A percentile compares a stretch with the other conserved stretches of the same genome.
Evolutionary conservation across 352 stramenopile genomes (phyloP).

Genomic region (Phytophthora rubi): DNA sequence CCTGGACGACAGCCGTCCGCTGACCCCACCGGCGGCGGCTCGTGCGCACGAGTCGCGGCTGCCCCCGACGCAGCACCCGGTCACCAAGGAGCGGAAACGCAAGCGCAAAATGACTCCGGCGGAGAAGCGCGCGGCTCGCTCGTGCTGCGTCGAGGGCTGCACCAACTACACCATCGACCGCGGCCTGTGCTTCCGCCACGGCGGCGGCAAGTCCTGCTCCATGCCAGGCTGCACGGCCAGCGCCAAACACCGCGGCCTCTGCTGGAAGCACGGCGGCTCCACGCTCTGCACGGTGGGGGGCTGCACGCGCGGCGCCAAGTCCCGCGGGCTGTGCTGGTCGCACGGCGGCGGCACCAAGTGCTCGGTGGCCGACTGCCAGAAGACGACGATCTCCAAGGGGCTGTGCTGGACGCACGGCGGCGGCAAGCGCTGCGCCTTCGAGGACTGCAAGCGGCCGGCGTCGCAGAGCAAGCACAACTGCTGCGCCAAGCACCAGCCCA

Average conservation of each 20-base stretch:
- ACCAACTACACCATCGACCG: slow-evolving; percentile 61
- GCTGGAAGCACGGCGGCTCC: slow-evolving; percentile 39
- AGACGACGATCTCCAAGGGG: slow-evolving; percentile 47
- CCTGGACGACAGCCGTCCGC: slow-evolving; percentile 26
- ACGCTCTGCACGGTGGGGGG: slow-evolving; percentile 53
- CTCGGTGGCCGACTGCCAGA: slow-evolving; percentile 40
- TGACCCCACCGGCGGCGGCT: slow-evolving; percentile 5
- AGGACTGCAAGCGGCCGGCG: slow-evolving; percentile 49
- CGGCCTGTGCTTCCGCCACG: slow-evolving; percentile 51
- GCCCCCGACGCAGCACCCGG: neutral
- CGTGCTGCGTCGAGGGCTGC: slow-evolving; percentile 48
- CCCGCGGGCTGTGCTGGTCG: slow-evolving; percentile 83
- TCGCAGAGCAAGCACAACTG: slow-evolving; percentile 47
- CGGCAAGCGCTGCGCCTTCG: slow-evolving; percentile 47
- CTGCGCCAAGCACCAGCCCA: slow-evolving; percentile 27
- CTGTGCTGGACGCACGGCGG: slow-evolving; percentile 61
- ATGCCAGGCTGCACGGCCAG: slow-evolving; percentile 49
- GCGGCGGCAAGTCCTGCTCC: slow-evolving; percentile 56
- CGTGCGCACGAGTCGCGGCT: slow-evolving; percentile 6
- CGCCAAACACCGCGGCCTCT: slow-evolving; percentile 57
- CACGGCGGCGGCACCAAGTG: slow-evolving; percentile 88
- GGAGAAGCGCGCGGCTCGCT: slow-evolving; percentile 32
- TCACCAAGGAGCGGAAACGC: neutral
- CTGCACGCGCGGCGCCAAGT: slow-evolving; percentile 76
- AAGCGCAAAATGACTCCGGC: slow-evolving; percentile 12